Base-by-base conservation (phyloP, 257 asterid species). In the Gentiana straminea region DNA sequence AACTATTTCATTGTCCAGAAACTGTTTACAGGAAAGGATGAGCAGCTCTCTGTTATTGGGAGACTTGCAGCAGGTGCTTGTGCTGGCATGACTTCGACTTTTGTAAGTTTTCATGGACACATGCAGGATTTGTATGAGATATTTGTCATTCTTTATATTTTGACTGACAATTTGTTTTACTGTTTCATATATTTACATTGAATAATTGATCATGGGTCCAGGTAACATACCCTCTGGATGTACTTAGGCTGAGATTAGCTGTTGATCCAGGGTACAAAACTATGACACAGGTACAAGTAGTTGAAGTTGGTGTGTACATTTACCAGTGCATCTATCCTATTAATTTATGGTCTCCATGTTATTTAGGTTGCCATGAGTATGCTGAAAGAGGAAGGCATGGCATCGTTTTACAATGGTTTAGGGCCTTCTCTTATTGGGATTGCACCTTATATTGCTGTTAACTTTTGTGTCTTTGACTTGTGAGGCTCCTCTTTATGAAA, bases 71-170 rank as follows among this genome's bases (percentile, higher is more conserved):
- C 97, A 69, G 97, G 97, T 70, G 99, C 97, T 78, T 92, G 98
- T 80, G 97, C 98, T 76, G 98, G 98, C 84, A 85, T 88, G 98
- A 92, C 97, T 59, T 92, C 98, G 53, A 92, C 98, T 72, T 92
- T 92, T 34, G 98, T 92, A 85, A 92, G 98, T 91, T 70, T 60
- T 41, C 65, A 37, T 70, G 41, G 35, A 68, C 49, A 54, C 65
- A 49, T 60, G 51, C 34, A 52, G 8, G 15, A 5, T 57, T 11
- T 36, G 35, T 47, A 59, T 49, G 49, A 51, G 55, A 33, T 60
- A 52, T 37, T 51, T 43, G 32, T 44, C 7, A 43, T 57, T 33
- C 13, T 51, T 32, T 52, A 24, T 34, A 12, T 11, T 58, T 44
- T n/a, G 24, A 50, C 33, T n/a, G 24, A 50, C 33, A 34, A 36